Evolutionary conservation across 1,284 basidiomycete species (phyloP), one percentile per base, ranked within the genome.

Genomic region (Cystobasidium pallidum): DNA sequence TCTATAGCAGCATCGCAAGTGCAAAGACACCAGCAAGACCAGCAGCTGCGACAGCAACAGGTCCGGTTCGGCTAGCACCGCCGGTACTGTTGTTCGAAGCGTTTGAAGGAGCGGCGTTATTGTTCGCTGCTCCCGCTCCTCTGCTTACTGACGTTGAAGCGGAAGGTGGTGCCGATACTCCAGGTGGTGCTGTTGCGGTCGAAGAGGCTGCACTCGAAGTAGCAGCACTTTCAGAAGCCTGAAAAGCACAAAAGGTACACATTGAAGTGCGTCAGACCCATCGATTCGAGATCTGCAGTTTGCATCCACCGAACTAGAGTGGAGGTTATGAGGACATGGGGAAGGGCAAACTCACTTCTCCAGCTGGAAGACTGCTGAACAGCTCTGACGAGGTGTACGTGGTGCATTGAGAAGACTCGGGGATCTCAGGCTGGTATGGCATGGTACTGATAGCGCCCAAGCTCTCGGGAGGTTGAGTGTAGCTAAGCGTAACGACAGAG

Each of bases 321-420:
- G n/a, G 17, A 19, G 15, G n/a, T 47, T 8, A 4, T 19, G 39
- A 39, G 3, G 21, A 39, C 19, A 39, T 36, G n/a, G 26, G 6
- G 36, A 47, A 3, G 4, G 10, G n/a, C 11, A 57, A n/a, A 24
- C 58, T 51, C 24, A 36, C 62, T 3, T 28, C 36, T 62, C 43
- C 75, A 67, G 52, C 74, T 26, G 51, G 51, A 43, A 54, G 67
- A 6, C 52, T 74, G 4, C 81, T 83, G 81, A 81, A 91, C 30
- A 91, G 82, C 24, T 82, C 84, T 0, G 84, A 77, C 19, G 86
- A 88, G 28, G 82, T 77, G 80, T 84, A 87, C 0, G 85, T 84
- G 30, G 83, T 82, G 79, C 90, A 92, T 81, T 86, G 86, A 58
- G 86, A 87, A 30, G 85, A 86, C 0, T 86, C 80, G 8, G 90